A percentile compares a stretch with the other conserved stretches of the same genome.
Evolutionary conservation across 106 monocot species (phyloP).

Genomic region (Apostasia shenzhenica): DNA sequence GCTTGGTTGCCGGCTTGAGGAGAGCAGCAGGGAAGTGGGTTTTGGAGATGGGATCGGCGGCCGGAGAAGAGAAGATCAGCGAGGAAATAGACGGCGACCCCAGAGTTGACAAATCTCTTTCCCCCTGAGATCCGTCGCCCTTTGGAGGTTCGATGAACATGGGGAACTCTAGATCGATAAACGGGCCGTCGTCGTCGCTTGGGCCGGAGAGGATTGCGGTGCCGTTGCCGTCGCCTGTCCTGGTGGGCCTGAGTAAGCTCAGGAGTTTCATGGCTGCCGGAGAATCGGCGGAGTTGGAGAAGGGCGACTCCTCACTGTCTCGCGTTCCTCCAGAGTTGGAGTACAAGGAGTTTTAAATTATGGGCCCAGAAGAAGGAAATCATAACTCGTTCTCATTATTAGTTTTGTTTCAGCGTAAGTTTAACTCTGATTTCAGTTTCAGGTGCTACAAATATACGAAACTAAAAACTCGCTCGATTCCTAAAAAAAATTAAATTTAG

Average conservation of each 20-base stretch:
- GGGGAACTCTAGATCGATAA: conserved; percentile 4
- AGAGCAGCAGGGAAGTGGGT: not conserved
- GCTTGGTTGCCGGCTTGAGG: not conserved
- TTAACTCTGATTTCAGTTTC: too few relatives aligned
- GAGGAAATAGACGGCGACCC: not conserved
- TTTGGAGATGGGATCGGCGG: not conserved
- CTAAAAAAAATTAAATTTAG: too few relatives aligned
- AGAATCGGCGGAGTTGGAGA: not conserved
- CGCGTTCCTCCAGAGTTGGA: too few relatives aligned
- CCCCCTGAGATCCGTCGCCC: not conserved
- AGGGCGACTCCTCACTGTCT: too few relatives aligned
- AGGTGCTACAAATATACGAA: too few relatives aligned
- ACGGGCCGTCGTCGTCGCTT: not conserved
- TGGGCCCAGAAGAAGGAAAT: too few relatives aligned
- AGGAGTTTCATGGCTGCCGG: not conserved
- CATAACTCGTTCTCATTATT: too few relatives aligned
- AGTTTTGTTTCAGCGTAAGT: too few relatives aligned
- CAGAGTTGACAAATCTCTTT: not conserved
- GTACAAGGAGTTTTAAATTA: too few relatives aligned
- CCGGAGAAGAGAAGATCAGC: not conserved
- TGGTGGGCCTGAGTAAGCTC: not conserved
- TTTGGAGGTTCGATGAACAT: not conserved
- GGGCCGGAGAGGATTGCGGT: not conserved
- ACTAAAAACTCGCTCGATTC: too few relatives aligned
- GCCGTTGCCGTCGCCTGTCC: not conserved